These are phyloP conservation scores for Xylaria hypoxylon DNA, from an alignment of 2,329 filamentous ascomycete genomes.

Conservation along the genomic window DNA sequence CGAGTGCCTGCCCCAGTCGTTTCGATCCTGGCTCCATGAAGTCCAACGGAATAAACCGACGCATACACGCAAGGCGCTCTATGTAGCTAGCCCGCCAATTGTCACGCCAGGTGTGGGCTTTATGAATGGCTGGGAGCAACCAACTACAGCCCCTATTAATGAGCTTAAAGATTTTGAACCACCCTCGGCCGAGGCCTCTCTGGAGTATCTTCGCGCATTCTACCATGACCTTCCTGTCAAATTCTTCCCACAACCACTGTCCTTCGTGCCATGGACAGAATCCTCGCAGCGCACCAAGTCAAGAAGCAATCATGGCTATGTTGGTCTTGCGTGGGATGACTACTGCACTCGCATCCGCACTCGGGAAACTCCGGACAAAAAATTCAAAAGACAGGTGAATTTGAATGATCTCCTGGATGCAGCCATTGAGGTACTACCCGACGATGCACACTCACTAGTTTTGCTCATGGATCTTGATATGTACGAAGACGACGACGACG, in stretches of 20 bases:
- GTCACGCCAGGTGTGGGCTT: slow-evolving; percentile 52
- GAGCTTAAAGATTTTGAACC: slow-evolving; percentile 26
- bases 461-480: slow-evolving; percentile 71
- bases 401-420: slow-evolving; percentile 71
- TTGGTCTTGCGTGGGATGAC: slow-evolving; percentile 41
- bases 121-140: slow-evolving; percentile 59
- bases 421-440: slow-evolving; percentile 63
- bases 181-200: slow-evolving; percentile 49
- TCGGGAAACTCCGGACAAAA: slow-evolving; percentile 59
- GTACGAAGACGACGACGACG: slow-evolving; percentile 73
- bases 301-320: slow-evolving; percentile 19
- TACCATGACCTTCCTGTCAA: slow-evolving; percentile 67
- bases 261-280: slow-evolving; percentile 63
- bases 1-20: slow-evolving; percentile 62
- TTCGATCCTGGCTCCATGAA: slow-evolving; percentile 62
- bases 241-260: slow-evolving; percentile 53
- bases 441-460: slow-evolving; percentile 69
- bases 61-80: slow-evolving; percentile 60
- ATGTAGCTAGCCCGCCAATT: slow-evolving; percentile 62
- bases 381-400: slow-evolving; percentile 66
- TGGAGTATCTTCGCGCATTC: slow-evolving; percentile 57
- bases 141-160: slow-evolving; percentile 32
- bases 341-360: slow-evolving; percentile 62
- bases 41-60: slow-evolving; percentile 63
- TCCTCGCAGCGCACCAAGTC: slow-evolving; percentile 32